These are phyloP conservation scores for Angophora floribunda DNA, from an alignment of 345 rosid genomes.

Conservation along the genomic window DNA sequence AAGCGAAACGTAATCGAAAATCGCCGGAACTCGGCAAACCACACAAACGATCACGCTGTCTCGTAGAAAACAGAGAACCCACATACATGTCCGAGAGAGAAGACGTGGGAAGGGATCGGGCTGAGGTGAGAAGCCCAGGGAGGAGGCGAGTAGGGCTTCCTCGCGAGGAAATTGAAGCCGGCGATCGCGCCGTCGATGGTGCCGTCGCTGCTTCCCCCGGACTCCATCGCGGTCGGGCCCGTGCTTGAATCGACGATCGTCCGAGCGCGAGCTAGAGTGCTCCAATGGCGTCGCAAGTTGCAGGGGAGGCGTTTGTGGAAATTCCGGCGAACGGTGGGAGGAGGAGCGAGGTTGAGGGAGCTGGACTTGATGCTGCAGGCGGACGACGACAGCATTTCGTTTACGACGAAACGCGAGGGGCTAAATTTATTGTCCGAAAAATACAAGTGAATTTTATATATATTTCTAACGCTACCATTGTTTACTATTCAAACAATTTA, in stretches of 20 bases:
- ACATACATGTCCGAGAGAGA: constrained; percentile 66
- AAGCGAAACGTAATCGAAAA: neutral
- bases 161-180: constrained; percentile 38
- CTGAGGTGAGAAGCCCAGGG: constrained; percentile 69
- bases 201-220: neutral
- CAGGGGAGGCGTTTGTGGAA: neutral
- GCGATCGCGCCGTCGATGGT: neutral
- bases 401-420: neutral
- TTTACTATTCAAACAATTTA: neutral
- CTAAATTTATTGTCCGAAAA: neutral
- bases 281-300: neutral
- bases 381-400: neutral
- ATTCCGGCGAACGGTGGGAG: neutral
- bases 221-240: neutral
- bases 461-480: neutral
- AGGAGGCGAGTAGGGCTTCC: constrained; percentile 50
- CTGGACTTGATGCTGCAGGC: neutral
- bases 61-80: neutral
- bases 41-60: neutral
- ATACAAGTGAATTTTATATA: neutral
- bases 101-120: constrained; percentile 42
- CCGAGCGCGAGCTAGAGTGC: neutral
- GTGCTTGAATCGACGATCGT: neutral
- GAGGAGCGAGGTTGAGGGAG: neutral
- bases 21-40: neutral